A percentile compares a stretch with the other conserved stretches of the same genome.
phyloP scores from a whole-genome alignment of 495 filamentous ascomycete species.

The Evernia prunastri region DNA sequence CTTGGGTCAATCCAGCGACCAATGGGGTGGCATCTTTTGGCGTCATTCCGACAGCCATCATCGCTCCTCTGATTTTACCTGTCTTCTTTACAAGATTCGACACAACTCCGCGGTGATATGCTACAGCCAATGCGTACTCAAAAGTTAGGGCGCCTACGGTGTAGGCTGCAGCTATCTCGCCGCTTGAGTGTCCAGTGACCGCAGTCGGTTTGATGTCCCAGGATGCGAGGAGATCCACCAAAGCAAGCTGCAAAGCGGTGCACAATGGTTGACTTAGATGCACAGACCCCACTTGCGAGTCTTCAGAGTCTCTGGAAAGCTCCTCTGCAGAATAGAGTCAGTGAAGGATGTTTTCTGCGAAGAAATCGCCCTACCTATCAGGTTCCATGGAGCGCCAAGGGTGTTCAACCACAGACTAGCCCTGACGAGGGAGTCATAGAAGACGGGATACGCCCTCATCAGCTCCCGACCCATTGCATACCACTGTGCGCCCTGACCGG shows the following conservation, averaged over 20 bases:
- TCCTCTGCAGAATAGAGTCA: constrained; percentile 11
- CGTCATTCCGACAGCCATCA: background rate
- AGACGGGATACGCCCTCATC: constrained; percentile 9
- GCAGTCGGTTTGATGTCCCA: constrained; percentile 21
- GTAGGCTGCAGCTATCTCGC: constrained; percentile 40
- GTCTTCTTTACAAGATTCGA: constrained; percentile 1
- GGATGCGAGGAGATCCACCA: constrained; percentile 19
- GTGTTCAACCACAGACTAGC: background rate
- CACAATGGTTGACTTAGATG: constrained; percentile 14
- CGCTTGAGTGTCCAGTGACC: constrained; percentile 36
- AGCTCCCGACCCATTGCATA: constrained; percentile 47
- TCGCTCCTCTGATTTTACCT: background rate
- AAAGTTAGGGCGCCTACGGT: constrained; percentile 9
- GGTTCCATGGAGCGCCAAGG: constrained; percentile 12
- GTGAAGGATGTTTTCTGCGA: background rate
- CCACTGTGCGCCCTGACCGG: constrained; percentile 49
- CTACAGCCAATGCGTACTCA: constrained; percentile 21
- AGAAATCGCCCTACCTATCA: background rate
- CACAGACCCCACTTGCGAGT: constrained; percentile 3
- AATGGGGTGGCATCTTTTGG: background rate
- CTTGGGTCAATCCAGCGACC: background rate
- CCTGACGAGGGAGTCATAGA: background rate
- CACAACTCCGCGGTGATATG: constrained; percentile 32
- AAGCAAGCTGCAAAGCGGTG: constrained; percentile 26
- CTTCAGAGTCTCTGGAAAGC: background rate